These are phyloP conservation scores for Ceratobasidium sp. DNA, from an alignment of 1,284 basidiomycete genomes.

Conservation along the genomic window DNA sequence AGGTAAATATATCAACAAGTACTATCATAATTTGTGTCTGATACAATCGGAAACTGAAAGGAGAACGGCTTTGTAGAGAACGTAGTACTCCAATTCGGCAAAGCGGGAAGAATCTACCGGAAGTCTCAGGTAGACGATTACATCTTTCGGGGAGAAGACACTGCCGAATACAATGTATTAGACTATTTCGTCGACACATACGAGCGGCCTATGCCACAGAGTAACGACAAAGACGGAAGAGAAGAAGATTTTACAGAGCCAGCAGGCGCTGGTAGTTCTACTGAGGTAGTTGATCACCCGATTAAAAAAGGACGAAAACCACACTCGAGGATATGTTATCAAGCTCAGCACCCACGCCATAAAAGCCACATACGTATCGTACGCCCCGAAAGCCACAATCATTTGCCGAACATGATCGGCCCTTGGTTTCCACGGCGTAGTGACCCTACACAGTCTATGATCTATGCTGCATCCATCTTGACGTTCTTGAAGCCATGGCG, in stretches of 20 bases:
- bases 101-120: neutral
- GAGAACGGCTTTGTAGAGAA: neutral
- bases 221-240: neutral
- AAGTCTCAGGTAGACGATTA: neutral
- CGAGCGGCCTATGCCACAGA: neutral
- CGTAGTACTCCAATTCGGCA: neutral
- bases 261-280: no score
- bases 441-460: conserved; percentile 5
- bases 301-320: neutral
- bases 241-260: no score
- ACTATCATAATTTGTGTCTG: no score
- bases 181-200: conserved; percentile 4
- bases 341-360: neutral
- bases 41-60: no score
- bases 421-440: conserved; percentile 15
- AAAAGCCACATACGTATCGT: conserved; percentile 19
- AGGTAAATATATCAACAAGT: neutral
- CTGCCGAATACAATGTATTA: neutral
- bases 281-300: neutral
- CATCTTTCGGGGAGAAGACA: neutral
- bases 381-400: conserved; percentile 2
- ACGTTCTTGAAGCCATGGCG: conserved; percentile 37
- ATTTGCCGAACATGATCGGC: conserved; percentile 32
- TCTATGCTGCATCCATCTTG: conserved; percentile 10
- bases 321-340: neutral